A percentile compares a stretch with the other conserved stretches of the same genome.
phyloP scores from a whole-genome alignment of 306 rosid genomes.

The Oemleria cerasiformis region DNA sequence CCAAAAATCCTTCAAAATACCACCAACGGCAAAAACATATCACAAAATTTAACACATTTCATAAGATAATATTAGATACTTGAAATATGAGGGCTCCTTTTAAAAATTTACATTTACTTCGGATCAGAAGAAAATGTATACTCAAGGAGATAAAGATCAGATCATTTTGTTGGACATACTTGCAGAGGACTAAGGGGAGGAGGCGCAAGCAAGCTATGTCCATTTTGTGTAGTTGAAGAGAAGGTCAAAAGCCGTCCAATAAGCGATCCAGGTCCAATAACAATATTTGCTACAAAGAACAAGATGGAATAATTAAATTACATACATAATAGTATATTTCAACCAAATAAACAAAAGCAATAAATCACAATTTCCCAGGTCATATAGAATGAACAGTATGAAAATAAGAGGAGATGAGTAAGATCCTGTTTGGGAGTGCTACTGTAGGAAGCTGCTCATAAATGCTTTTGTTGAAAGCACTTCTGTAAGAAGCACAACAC shows the following conservation, averaged over 20 bases:
- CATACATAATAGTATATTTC: background rate
- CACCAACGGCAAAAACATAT: background rate
- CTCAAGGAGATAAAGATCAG: constrained; percentile 21
- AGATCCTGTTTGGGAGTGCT: background rate
- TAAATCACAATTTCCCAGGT: background rate
- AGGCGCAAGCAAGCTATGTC: constrained; percentile 36
- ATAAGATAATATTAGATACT: background rate
- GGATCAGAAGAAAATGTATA: constrained; percentile 17
- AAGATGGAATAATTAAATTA: background rate
- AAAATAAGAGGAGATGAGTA: background rate
- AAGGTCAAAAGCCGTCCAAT: constrained; percentile 66
- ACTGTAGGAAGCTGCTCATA: background rate
- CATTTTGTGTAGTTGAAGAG: constrained; percentile 34
- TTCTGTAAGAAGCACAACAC: too few species aligned
- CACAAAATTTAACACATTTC: constrained; percentile 13
- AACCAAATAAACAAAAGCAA: background rate
- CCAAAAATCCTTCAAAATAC: background rate
- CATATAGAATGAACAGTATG: background rate
- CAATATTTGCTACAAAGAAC: constrained; percentile 64
- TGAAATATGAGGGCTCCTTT: background rate
- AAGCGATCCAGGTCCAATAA: constrained; percentile 66
- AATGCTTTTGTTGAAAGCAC: background rate
- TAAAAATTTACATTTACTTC: background rate
- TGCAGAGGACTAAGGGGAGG: constrained; percentile 62
- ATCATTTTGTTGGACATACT: constrained; percentile 43